Evolutionary conservation across 1,139 yeast genomes (phyloP).

Genomic region (Zygotorulaspora mrakii): DNA sequence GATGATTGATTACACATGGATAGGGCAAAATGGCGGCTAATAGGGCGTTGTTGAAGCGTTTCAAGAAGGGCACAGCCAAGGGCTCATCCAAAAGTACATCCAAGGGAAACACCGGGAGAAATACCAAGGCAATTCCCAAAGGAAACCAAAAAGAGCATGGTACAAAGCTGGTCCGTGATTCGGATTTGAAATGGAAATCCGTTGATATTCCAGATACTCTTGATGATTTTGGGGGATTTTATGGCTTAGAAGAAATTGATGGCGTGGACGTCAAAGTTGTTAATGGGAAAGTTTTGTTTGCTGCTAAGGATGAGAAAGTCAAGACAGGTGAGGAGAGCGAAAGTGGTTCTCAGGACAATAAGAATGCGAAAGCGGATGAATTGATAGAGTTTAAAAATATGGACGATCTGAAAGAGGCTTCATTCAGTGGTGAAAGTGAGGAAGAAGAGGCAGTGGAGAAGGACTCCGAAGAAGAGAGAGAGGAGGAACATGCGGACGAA

Average conservation of each 20-base stretch:
- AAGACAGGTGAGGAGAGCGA: conserved; percentile 12
- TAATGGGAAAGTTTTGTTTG: conserved; percentile 58
- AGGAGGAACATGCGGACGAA: conserved; percentile 12
- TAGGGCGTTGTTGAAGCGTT: conserved; percentile 11
- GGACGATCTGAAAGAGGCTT: conserved; percentile 30
- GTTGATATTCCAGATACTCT: conserved; percentile 80
- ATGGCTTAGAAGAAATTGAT: conserved; percentile 89
- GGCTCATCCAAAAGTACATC: no score
- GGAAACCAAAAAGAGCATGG: no score
- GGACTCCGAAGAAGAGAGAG: conserved; percentile 15
- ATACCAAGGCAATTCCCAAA: no score
- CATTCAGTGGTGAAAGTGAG: conserved; percentile 26
- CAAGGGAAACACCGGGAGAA: no score
- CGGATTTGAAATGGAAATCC: conserved; percentile 66
- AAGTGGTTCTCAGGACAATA: conserved; percentile 9
- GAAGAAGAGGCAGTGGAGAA: conserved; percentile 17
- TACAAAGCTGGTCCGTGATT: conserved; percentile 45
- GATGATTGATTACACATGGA: conserved; percentile 12
- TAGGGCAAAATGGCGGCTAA: conserved; percentile 11
- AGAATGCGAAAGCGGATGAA: conserved; percentile 21
- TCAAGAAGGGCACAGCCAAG: conserved; percentile 8
- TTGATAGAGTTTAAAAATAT: conserved; percentile 26
- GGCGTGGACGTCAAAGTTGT: conserved; percentile 78
- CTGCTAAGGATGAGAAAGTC: conserved; percentile 44
- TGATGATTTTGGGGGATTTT: conserved; percentile 85